Evolutionary conservation across 164 flowering plant species (phyloP).

Genomic region (Pachysandra terminalis): DNA sequence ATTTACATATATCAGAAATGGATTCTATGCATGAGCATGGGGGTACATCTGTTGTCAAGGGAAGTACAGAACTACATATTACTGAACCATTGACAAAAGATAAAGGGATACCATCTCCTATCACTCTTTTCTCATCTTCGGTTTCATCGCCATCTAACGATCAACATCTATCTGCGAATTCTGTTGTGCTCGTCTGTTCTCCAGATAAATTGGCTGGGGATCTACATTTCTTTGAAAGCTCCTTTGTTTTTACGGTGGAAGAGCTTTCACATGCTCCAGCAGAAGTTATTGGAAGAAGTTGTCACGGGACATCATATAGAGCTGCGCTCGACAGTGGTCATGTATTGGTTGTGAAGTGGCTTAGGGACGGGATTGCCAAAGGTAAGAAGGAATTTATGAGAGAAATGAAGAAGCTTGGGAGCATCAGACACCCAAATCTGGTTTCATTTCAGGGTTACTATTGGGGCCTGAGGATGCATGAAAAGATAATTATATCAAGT

Average conservation of each 20-base stretch:
- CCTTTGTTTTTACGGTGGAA: constrained; percentile 71
- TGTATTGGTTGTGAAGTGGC: constrained; percentile 92
- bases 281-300: constrained; percentile 93
- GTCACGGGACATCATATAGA: constrained; percentile 94
- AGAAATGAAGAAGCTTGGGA: constrained; percentile 89
- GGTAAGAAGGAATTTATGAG: constrained; percentile 88
- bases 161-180: constrained; percentile 89
- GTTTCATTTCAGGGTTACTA: constrained; percentile 90
- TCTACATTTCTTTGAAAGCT: constrained; percentile 84
- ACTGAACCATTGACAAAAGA: constrained; percentile 21
- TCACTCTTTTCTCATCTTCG: constrained; percentile 72
- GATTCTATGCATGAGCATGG: constrained; percentile 27
- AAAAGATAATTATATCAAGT: constrained; percentile 92
- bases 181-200: constrained; percentile 69
- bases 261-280: constrained; percentile 98
- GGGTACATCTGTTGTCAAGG: no score
- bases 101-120: constrained; percentile 40
- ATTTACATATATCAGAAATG: constrained; percentile 21
- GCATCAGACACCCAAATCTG: constrained; percentile 94
- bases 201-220: constrained; percentile 91
- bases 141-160: constrained; percentile 72
- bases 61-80: constrained; percentile 13
- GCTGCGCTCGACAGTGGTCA: constrained; percentile 82
- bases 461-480: constrained; percentile 99
- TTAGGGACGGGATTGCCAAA: constrained; percentile 95